Evolutionary conservation across 1,284 basidiomycete species (phyloP), one percentile per base, ranked within the genome.

Genomic region (Farysia itapuensis): DNA sequence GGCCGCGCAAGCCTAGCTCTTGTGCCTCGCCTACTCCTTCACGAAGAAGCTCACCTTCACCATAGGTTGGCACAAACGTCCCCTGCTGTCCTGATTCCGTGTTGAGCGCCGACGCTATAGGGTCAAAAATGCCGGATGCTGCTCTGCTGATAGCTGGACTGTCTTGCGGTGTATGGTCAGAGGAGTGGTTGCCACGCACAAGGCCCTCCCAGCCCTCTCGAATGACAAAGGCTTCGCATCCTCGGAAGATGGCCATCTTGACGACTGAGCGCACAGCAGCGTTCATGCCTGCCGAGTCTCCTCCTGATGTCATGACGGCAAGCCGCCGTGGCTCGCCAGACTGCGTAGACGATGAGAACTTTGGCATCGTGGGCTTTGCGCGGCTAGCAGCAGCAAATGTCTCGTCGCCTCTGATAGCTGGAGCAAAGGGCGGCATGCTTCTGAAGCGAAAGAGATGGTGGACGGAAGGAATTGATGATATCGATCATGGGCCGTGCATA

Each of bases 151-250:
- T 39, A 26, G 60, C 38, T 7, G 60, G 60, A 3, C 54, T 53
- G n/a, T 35, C 28, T n/a, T 42, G 23, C 12, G 63, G 52, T 4
- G 60, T 58, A 47, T 41, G 48, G 23, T 46, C 54, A 13, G 63
- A 51, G 5, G 65, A 33, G 5, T 63, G 70, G 74, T 84, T 84
- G 24, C 83, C 83, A 41, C 79, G 77, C 16, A 84, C 82, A 43
- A 98, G 86, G 33, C 94, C 94, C 78, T 97, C 92, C 81, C 95
- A 98, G 31, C 94, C 94, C 80, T 98, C 95, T 31, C 94, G 87
- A 29, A 74, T 66, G 44, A 74, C 68, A 36, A 60, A 72, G 8
- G 72, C 67, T 23, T 71, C 53, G 47, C 60, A 71, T 32, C 90
- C 91, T 78, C 91, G 91, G 73, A 26, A 61, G 43, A 73, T 60